Conservation (phyloP, 257 asterid species). For the Ophiorrhiza pumila region DNA sequence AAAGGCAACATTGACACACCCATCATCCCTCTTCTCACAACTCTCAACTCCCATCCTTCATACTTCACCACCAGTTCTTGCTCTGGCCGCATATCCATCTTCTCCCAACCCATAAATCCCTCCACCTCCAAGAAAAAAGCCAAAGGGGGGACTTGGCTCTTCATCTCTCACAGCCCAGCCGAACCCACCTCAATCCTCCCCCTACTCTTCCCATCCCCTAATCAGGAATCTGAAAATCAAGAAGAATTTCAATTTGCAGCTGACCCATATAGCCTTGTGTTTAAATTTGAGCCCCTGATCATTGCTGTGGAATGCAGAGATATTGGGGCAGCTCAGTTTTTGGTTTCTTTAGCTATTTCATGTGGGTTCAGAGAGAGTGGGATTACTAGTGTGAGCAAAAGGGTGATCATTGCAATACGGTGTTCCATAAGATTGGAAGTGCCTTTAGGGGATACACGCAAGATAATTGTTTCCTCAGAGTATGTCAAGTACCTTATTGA, state of each 20-base stretch:
- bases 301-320: constrained; percentile 80
- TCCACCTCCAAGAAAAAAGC: constrained; percentile 62
- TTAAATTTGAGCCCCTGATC: constrained; percentile 88
- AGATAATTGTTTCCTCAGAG: constrained; percentile 64
- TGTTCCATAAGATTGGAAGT: constrained; percentile 92
- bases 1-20: constrained; percentile 81
- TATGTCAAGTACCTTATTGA: constrained; percentile 62
- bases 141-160: constrained; percentile 85
- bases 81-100: constrained; percentile 93
- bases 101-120: constrained; percentile 54
- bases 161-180: constrained; percentile 76
- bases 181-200: constrained; percentile 38
- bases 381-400: constrained; percentile 73
- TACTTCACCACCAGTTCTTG: constrained; percentile 98
- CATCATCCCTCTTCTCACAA: constrained; percentile 59
- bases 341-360: constrained; percentile 77
- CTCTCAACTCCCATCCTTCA: constrained; percentile 72
- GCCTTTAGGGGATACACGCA: constrained; percentile 61
- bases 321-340: constrained; percentile 54
- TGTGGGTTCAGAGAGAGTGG: constrained; percentile 97
- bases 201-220: constrained; percentile 44
- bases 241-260: not conserved
- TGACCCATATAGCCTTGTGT: constrained; percentile 37
- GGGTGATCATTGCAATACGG: constrained; percentile 72
- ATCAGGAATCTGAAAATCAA: not conserved